These are phyloP conservation scores for Nephelium lappaceum DNA, from an alignment of 345 rosid species.

Conservation along the genomic window DNA sequence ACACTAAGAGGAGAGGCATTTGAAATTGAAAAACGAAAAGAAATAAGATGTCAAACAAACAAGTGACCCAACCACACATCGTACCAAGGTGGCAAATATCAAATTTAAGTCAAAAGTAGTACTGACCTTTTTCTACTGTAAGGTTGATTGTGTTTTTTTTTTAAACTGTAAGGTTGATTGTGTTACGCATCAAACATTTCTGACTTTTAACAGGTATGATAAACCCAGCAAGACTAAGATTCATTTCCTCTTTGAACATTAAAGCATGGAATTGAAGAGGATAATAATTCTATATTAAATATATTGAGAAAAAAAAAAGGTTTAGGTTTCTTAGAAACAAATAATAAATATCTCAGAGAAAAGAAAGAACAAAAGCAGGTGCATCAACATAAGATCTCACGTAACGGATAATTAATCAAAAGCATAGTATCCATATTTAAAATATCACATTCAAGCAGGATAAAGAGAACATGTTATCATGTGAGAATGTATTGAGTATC, in stretches of 20 bases:
- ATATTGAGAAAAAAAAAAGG: background rate
- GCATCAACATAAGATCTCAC: background rate
- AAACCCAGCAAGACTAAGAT: background rate
- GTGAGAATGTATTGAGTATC: background rate
- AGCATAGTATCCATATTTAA: background rate
- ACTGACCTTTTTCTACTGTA: background rate
- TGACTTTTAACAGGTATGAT: background rate
- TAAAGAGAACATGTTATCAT: background rate
- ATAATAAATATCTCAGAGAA: background rate
- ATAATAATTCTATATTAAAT: background rate
- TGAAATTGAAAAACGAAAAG: background rate
- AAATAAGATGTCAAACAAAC: background rate
- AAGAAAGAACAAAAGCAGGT: background rate
- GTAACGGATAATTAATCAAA: background rate
- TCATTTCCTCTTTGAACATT: background rate
- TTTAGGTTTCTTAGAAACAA: background rate
- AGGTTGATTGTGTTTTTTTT: background rate
- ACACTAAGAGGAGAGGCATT: background rate
- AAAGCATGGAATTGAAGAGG: background rate
- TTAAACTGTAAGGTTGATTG: background rate
- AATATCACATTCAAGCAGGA: background rate
- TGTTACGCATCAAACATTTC: background rate
- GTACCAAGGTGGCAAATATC: background rate
- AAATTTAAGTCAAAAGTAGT: background rate
- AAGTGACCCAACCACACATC: background rate